phyloP scores from a whole-genome alignment of 805 yeast species.

The Cyberlindnera euphorbiiphila region DNA sequence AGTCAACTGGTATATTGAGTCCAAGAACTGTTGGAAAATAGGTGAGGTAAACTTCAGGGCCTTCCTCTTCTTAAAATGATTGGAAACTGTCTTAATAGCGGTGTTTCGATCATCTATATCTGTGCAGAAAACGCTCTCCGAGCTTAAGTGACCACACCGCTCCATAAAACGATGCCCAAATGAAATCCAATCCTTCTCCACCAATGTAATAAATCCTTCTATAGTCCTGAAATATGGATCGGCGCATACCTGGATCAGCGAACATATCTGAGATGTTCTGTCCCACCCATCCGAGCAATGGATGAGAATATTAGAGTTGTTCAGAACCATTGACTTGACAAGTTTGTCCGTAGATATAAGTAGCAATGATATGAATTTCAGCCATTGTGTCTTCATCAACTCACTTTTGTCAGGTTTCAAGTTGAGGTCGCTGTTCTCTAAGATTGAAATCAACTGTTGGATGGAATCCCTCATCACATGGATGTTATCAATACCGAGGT shows the following conservation, averaged over 20 bases:
- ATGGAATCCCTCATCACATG: slow-evolving; percentile 92
- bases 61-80: slow-evolving; percentile 45
- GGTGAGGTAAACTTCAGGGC: slow-evolving; percentile 74
- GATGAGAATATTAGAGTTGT: slow-evolving; percentile 75
- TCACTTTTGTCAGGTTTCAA: slow-evolving; percentile 63
- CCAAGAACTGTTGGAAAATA: slow-evolving; percentile 89
- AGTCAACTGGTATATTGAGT: slow-evolving; percentile 76
- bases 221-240: slow-evolving; percentile 89
- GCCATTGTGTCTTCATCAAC: slow-evolving; percentile 72
- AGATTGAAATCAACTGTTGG: slow-evolving; percentile 38
- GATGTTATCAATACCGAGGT: slow-evolving; percentile 89
- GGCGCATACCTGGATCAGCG: slow-evolving; percentile 78
- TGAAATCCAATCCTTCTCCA: slow-evolving; percentile 94
- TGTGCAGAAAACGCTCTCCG: slow-evolving; percentile 32
- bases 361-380: slow-evolving; percentile 62
- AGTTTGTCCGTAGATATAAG: slow-evolving; percentile 74
- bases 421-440: slow-evolving; percentile 35
- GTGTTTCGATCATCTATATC: slow-evolving; percentile 46
- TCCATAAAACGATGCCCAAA: slow-evolving; percentile 91
- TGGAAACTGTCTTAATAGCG: slow-evolving; percentile 34
- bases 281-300: slow-evolving; percentile 99
- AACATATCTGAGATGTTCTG: slow-evolving; percentile 84
- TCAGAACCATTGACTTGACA: slow-evolving; percentile 75
- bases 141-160: slow-evolving; percentile 66
- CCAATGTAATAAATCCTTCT: slow-evolving; percentile 78